These are phyloP conservation scores for Priceomyces castillae DNA, from an alignment of 805 yeast species.

Conservation along the genomic window DNA sequence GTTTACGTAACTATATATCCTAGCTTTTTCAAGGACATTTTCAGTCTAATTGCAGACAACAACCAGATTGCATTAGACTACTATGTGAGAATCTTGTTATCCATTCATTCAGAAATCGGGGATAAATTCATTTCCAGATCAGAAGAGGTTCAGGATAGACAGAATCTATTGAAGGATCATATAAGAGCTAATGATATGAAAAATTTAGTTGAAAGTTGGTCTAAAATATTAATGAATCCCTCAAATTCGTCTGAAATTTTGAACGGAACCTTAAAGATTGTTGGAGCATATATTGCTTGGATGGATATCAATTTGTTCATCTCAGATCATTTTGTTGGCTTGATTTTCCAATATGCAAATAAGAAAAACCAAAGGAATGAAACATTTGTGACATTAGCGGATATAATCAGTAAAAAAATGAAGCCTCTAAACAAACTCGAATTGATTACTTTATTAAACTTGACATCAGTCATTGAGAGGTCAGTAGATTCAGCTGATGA, in stretches of 20 bases:
- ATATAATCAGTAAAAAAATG: slow-evolving; percentile 77
- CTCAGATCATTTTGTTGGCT: slow-evolving; percentile 52
- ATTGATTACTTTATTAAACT: slow-evolving; percentile 63
- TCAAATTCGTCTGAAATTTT: slow-evolving; percentile 43
- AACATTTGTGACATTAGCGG: slow-evolving; percentile 58
- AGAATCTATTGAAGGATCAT: slow-evolving; percentile 73
- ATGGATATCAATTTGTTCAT: slow-evolving; percentile 77
- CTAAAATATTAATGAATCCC: slow-evolving; percentile 44
- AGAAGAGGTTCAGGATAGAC: slow-evolving; percentile 59
- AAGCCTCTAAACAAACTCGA: slow-evolving; percentile 67
- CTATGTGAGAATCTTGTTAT: slow-evolving; percentile 67
- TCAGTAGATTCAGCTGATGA: slow-evolving; percentile 34
- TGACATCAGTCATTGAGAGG: slow-evolving; percentile 51
- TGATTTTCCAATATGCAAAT: slow-evolving; percentile 59
- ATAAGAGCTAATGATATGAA: slow-evolving; percentile 77
- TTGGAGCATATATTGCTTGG: slow-evolving; percentile 92
- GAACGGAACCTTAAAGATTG: slow-evolving; percentile 56
- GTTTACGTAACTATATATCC: slow-evolving; percentile 34
- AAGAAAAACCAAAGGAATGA: slow-evolving; percentile 48
- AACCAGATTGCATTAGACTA: slow-evolving; percentile 55
- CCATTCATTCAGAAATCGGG: slow-evolving; percentile 88
- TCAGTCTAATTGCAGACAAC: slow-evolving; percentile 18
- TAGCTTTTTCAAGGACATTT: slow-evolving; percentile 31
- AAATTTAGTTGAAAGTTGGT: slow-evolving; percentile 65
- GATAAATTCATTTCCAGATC: slow-evolving; percentile 81